A percentile compares a stretch with the other conserved stretches of the same genome.
These are phyloP conservation scores for Pelargonium citronellum DNA, from an alignment of 441 rosid species.

Conservation along the genomic window DNA sequence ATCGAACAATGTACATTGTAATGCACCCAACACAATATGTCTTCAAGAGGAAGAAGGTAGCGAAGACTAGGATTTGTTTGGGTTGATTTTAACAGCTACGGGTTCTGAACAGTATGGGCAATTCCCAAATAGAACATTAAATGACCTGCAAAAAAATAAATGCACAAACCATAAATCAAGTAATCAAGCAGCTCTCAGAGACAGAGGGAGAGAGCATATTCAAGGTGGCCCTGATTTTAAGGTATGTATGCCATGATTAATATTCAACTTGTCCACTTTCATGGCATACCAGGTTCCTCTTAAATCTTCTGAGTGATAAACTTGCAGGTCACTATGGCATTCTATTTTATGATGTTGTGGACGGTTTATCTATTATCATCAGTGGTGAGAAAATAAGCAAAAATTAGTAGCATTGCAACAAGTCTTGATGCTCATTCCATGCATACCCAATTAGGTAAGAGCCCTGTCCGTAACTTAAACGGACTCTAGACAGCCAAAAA, in stretches of 20 bases:
- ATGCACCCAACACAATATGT: too few relatives aligned
- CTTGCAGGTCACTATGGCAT: background rate
- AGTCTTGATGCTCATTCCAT: background rate
- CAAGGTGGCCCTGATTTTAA: background rate
- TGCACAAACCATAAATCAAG: conserved; percentile 8
- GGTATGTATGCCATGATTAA: background rate
- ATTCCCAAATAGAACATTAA: conserved; percentile 60
- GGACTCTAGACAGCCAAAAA: background rate
- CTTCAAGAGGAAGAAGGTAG: background rate
- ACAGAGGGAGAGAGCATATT: background rate
- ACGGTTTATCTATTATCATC: background rate
- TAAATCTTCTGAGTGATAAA: background rate
- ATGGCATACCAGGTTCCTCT: background rate
- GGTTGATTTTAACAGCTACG: conserved; percentile 50
- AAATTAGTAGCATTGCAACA: background rate
- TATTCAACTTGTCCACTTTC: background rate
- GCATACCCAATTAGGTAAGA: background rate
- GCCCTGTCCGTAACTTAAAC: background rate
- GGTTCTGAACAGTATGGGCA: conserved; percentile 73
- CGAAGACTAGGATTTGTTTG: conserved; percentile 16
- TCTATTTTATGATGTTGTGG: background rate
- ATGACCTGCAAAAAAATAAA: conserved; percentile 44
- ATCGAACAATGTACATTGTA: background rate
- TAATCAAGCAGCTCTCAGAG: conserved; percentile 9
- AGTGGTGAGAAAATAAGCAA: background rate